phyloP scores from a whole-genome alignment of 179 eudicot species.

The Vitellaria paradoxa region DNA sequence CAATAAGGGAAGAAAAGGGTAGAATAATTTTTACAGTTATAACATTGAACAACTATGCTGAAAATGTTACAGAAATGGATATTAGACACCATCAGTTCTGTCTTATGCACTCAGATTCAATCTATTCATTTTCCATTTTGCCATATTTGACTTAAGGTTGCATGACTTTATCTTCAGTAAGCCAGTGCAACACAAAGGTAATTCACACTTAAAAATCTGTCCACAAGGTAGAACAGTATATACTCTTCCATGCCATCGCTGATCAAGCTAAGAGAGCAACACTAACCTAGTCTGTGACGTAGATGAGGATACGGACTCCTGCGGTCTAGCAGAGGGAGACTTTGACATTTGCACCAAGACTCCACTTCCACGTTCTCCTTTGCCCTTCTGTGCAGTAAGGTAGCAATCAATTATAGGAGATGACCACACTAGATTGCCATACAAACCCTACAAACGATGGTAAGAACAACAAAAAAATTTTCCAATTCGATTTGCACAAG shows the following conservation, averaged over 20 bases:
- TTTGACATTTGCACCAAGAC: constrained; percentile 42
- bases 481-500: constrained; percentile 2
- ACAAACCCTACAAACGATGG: background rate
- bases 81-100: background rate
- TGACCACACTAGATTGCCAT: constrained; percentile 6
- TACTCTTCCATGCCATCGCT: background rate
- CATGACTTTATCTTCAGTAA: background rate
- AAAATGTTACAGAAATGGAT: background rate
- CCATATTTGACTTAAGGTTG: background rate
- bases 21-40: background rate
- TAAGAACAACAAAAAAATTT: background rate
- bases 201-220: background rate
- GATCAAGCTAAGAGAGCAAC: constrained; percentile 9
- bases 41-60: background rate
- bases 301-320: constrained; percentile 24
- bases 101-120: background rate
- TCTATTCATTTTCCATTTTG: background rate
- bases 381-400: constrained; percentile 18
- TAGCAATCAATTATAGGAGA: constrained; percentile 5
- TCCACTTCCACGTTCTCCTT: constrained; percentile 14
- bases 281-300: constrained; percentile 36
- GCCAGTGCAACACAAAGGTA: background rate
- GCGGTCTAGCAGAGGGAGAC: constrained; percentile 34
- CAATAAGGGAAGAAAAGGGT: background rate
- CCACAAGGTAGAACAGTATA: background rate